Conservation (phyloP, 75 land plant species). For the Pseudotsuga menziesii region DNA sequence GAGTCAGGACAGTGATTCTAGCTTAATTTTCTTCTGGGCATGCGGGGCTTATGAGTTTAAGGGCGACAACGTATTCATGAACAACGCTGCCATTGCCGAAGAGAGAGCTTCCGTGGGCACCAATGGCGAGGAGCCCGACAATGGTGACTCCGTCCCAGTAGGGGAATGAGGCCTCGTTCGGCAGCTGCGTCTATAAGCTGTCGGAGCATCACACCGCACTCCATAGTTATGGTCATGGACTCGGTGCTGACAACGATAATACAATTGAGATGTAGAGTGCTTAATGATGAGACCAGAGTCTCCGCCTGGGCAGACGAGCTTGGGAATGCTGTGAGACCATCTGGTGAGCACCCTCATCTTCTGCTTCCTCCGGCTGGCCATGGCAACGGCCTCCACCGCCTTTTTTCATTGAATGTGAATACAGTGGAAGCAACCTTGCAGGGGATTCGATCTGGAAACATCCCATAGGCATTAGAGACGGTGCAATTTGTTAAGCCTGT, state of each 20-base stretch:
- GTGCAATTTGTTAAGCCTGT: constrained; percentile 6
- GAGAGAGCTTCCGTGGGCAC: constrained; percentile 75
- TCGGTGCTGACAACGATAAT: constrained; percentile 20
- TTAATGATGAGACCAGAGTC: constrained; percentile 49
- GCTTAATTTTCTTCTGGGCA: constrained; percentile 41
- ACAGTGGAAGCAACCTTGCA: constrained; percentile 31
- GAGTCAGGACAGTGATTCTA: constrained; percentile 9
- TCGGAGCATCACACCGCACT: constrained; percentile 51
- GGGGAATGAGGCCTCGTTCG: constrained; percentile 42
- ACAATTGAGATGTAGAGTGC: constrained; percentile 46
- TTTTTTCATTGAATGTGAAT: constrained; percentile 55
- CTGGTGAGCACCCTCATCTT: constrained; percentile 55
- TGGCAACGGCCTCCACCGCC: constrained; percentile 46
- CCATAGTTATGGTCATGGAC: constrained; percentile 38
- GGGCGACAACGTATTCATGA: constrained; percentile 52
- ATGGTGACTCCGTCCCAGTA: constrained; percentile 78
- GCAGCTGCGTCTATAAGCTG: constrained; percentile 49
- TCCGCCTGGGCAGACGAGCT: constrained; percentile 65
- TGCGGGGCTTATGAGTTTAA: constrained; percentile 48
- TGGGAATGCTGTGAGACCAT: constrained; percentile 58
- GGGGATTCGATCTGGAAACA: constrained; percentile 39
- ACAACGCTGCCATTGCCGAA: constrained; percentile 62
- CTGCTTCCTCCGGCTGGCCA: constrained; percentile 20
- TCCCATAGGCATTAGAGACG: constrained; percentile 44
- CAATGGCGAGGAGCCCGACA: constrained; percentile 56